These are phyloP conservation scores for Truncatella angustata DNA, from an alignment of 2,329 filamentous ascomycete species.

Conservation along the genomic window DNA sequence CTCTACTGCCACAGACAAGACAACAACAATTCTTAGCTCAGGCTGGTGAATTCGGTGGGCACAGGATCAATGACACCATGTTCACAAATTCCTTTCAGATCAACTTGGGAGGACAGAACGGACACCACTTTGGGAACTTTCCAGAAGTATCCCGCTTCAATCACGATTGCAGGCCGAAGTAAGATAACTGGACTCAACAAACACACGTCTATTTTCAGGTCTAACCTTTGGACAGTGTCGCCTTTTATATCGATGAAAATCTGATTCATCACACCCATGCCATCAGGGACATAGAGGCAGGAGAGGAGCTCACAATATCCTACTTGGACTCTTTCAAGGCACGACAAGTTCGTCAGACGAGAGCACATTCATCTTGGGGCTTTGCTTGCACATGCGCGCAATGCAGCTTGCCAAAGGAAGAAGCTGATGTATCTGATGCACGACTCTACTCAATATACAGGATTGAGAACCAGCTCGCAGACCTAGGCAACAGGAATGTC, in stretches of 20 bases:
- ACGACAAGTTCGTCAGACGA: slow-evolving; percentile 25
- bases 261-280: slow-evolving; percentile 38
- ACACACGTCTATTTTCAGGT: neutral
- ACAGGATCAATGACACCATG: slow-evolving; percentile 21
- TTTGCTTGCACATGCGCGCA: slow-evolving; percentile 37
- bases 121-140: slow-evolving; percentile 26
- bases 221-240: slow-evolving; percentile 21
- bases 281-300: slow-evolving; percentile 28
- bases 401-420: slow-evolving; percentile 25
- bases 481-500: slow-evolving; percentile 12
- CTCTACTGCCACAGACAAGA: slow-evolving; percentile 15
- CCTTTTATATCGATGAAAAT: slow-evolving; percentile 30
- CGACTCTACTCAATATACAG: slow-evolving; percentile 26
- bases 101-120: slow-evolving; percentile 11
- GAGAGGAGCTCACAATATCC: slow-evolving; percentile 40
- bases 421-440: slow-evolving; percentile 26
- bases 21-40: slow-evolving; percentile 19
- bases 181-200: neutral
- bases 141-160: slow-evolving; percentile 38
- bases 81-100: slow-evolving; percentile 27
- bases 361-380: slow-evolving; percentile 32
- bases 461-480: slow-evolving; percentile 24
- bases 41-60: slow-evolving; percentile 20
- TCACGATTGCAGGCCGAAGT: slow-evolving; percentile 41
- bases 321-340: slow-evolving; percentile 36